Conservation (phyloP, 345 rosid genomes). For the Populus davidiana region DNA sequence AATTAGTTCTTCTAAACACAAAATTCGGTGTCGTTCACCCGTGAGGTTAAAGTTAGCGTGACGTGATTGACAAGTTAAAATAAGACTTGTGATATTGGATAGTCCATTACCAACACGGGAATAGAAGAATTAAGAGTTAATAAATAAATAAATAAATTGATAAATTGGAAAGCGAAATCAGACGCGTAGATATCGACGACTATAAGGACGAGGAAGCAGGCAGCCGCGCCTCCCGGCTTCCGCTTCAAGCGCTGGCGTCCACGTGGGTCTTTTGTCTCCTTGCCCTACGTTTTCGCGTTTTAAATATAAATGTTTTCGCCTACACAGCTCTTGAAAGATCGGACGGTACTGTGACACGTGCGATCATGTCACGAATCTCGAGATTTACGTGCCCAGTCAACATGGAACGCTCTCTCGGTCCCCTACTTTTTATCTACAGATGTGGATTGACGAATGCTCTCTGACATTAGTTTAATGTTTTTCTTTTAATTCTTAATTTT, state of each 20-base stretch:
- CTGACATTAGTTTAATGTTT: too few relatives aligned
- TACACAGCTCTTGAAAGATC: background rate
- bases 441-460: too few relatives aligned
- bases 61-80: background rate
- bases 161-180: background rate
- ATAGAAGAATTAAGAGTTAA: background rate
- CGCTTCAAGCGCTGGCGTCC: slow-evolving; percentile 25
- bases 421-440: background rate
- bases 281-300: background rate
- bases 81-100: background rate
- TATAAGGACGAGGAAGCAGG: slow-evolving; percentile 30
- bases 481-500: too few relatives aligned
- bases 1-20: background rate
- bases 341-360: slow-evolving; percentile 36
- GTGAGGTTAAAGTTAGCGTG: background rate
- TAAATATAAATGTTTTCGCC: background rate
- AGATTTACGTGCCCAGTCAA: slow-evolving; percentile 24
- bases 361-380: slow-evolving; percentile 26
- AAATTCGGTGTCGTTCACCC: background rate
- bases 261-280: slow-evolving; percentile 39
- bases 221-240: slow-evolving; percentile 49
- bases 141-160: background rate
- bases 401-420: slow-evolving; percentile 28
- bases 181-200: slow-evolving; percentile 15
- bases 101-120: background rate